Conservation (phyloP, 1,284 basidiomycete genomes). For the Trichosporon ovoides region DNA sequence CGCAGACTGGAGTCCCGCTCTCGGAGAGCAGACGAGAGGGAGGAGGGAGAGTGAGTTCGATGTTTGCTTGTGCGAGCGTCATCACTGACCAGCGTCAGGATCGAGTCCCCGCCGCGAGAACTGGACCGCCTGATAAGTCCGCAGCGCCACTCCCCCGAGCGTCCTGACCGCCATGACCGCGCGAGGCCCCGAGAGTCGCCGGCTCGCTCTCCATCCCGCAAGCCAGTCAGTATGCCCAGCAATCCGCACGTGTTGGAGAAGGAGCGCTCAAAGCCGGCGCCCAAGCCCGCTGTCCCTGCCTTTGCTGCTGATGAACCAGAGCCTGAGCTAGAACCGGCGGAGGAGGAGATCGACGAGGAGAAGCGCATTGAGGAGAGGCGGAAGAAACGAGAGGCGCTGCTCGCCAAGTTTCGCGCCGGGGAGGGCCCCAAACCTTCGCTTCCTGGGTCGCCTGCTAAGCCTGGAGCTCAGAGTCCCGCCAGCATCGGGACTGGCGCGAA, state of each 20-base stretch:
- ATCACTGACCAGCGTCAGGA: neutral
- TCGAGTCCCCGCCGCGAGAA: neutral
- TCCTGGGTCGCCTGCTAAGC: constrained; percentile 17
- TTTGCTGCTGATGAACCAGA: constrained; percentile 23
- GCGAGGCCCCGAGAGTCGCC: neutral
- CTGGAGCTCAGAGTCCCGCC: constrained; percentile 30
- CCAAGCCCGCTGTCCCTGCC: constrained; percentile 16
- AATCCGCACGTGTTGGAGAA: constrained; percentile 29
- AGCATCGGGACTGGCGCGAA: constrained; percentile 37
- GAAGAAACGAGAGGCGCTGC: constrained; percentile 72
- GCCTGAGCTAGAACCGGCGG: constrained; percentile 54
- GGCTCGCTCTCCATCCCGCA: constrained; percentile 20
- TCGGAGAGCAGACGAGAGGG: constrained; percentile 5
- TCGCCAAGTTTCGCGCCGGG: constrained; percentile 63
- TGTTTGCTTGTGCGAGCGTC: no score
- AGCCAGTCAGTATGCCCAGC: constrained; percentile 28
- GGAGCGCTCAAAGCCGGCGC: constrained; percentile 4
- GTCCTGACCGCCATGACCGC: no score
- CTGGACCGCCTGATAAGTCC: neutral
- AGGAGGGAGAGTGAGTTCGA: constrained; percentile 14
- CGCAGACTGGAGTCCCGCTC: constrained; percentile 17
- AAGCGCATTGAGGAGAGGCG: constrained; percentile 70
- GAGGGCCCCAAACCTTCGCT: constrained; percentile 13
- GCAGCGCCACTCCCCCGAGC: neutral
- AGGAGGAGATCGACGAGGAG: constrained; percentile 62